These are phyloP conservation scores for Eimeria necatrix DNA, from an alignment of 169 alveolate genomes.

Conservation along the genomic window DNA sequence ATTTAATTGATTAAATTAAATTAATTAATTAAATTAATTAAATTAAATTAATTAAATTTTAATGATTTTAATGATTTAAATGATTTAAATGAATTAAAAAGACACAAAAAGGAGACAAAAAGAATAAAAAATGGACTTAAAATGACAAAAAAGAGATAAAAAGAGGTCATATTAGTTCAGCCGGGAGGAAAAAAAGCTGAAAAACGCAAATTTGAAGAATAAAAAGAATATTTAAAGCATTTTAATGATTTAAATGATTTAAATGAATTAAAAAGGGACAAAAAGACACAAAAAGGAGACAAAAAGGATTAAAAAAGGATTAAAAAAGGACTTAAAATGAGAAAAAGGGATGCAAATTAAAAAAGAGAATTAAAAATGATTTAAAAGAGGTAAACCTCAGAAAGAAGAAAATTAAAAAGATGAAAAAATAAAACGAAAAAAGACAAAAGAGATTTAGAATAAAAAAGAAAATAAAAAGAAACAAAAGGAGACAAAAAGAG, in stretches of 20 bases:
- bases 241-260: neutral
- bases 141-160: neutral
- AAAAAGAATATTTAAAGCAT: neutral
- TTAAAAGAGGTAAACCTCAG: neutral
- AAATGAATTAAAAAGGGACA: neutral
- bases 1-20: no score
- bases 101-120: neutral
- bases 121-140: neutral
- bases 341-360: neutral
- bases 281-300: neutral
- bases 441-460: neutral
- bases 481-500: neutral
- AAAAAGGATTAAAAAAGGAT: no score
- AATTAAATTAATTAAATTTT: no score
- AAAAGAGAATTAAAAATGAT: neutral
- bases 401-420: no score
- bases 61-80: no score
- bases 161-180: neutral
- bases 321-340: neutral
- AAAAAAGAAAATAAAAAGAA: no score
- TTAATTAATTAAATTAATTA: no score
- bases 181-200: neutral
- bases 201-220: neutral
- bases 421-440: neutral
- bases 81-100: no score